Percentiles rank a stretch among this genome's conserved stretches.
Conservation (phyloP, 2,329 filamentous ascomycete genomes). For the Botryotinia convoluta region DNA sequence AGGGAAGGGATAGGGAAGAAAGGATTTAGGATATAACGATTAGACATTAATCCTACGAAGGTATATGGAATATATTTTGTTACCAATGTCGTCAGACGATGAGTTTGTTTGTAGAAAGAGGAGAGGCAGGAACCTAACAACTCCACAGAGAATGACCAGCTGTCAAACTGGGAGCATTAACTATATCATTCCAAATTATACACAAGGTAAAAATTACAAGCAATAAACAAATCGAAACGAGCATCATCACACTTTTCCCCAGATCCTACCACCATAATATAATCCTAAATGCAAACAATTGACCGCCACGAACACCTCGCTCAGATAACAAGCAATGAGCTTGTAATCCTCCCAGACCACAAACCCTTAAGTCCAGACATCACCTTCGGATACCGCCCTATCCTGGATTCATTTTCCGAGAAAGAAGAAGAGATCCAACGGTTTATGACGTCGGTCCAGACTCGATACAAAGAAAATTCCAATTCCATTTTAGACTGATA, state of each 20-base stretch:
- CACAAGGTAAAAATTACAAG: background rate
- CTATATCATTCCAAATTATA: background rate
- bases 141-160: conserved; percentile 1
- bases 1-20: background rate
- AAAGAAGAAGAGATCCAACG: background rate
- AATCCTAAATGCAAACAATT: background rate
- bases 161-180: background rate
- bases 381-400: background rate
- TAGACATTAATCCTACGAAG: background rate
- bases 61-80: background rate
- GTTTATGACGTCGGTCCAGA: conserved; percentile 6
- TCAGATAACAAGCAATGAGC: conserved; percentile 9
- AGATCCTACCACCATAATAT: conserved; percentile 1
- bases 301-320: conserved; percentile 3
- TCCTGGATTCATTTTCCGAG: background rate
- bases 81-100: background rate
- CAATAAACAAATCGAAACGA: background rate
- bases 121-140: background rate
- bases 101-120: background rate
- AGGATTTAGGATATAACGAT: background rate
- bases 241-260: background rate
- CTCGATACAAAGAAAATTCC: background rate
- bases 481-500: background rate
- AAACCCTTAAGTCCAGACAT: background rate
- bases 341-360: conserved; percentile 6